phyloP scores from a whole-genome alignment of 768 basidiomycete species.

The Russula emetica region DNA sequence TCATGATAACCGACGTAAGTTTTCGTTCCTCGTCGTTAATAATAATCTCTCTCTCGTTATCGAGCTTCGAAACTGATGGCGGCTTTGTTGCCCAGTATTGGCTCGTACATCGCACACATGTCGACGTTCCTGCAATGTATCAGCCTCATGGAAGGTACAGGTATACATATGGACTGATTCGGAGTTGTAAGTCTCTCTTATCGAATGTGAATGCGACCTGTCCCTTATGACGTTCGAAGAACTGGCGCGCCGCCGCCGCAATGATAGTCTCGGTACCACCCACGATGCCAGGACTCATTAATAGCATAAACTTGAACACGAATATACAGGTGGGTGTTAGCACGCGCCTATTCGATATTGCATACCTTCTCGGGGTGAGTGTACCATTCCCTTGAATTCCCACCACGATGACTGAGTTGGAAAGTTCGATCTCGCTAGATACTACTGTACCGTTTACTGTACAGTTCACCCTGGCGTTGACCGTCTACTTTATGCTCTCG shows the following conservation, averaged over 20 bases:
- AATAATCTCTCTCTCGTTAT: no score
- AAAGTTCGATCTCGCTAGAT: not conserved
- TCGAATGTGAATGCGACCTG: constrained; percentile 1
- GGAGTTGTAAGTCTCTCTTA: constrained; percentile 38
- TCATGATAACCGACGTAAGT: no score
- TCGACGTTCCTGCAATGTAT: constrained; percentile 85
- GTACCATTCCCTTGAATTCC: not conserved
- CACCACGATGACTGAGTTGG: not conserved
- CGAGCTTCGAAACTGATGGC: no score
- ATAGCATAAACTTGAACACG: constrained; percentile 68
- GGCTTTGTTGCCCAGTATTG: constrained; percentile 50
- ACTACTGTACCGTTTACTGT: not conserved
- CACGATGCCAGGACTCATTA: constrained; percentile 71
- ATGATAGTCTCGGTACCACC: constrained; percentile 50
- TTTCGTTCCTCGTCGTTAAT: no score
- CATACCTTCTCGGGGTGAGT: constrained; percentile 71
- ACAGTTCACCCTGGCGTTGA: constrained; percentile 25
- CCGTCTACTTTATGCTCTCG: constrained; percentile 20
- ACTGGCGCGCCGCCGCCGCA: constrained; percentile 61
- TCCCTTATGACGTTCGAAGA: constrained; percentile 41
- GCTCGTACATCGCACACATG: constrained; percentile 64
- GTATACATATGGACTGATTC: constrained; percentile 67
- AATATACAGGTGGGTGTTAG: constrained; percentile 57
- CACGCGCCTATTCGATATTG: constrained; percentile 58
- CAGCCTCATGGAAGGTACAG: constrained; percentile 39